A percentile compares a stretch with the other conserved stretches of the same genome.
Conservation (phyloP, 192 early-diverging fungal species). For the Pilaira anomala region DNA sequence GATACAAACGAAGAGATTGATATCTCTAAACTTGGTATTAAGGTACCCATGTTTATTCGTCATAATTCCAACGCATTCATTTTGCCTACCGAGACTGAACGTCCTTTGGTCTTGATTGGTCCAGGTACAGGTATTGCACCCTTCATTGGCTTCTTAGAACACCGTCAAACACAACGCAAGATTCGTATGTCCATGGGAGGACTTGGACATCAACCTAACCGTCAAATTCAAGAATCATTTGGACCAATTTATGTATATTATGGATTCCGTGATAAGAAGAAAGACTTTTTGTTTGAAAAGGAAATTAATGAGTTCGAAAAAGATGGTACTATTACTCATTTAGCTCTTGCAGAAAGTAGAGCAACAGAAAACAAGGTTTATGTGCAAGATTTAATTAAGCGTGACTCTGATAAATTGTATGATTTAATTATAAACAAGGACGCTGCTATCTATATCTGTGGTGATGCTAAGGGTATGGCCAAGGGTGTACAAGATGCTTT, state of each 20-base stretch:
- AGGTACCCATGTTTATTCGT: slow-evolving; percentile 51
- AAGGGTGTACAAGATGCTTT: slow-evolving; percentile 80
- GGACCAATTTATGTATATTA: slow-evolving; percentile 74
- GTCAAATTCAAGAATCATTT: slow-evolving; percentile 38
- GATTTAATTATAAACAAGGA: slow-evolving; percentile 55
- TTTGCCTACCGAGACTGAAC: slow-evolving; percentile 55
- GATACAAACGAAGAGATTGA: background rate
- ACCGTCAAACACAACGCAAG: slow-evolving; percentile 54
- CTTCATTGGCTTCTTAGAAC: slow-evolving; percentile 84
- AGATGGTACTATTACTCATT: slow-evolving; percentile 52
- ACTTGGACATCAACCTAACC: slow-evolving; percentile 16
- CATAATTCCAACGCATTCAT: slow-evolving; percentile 62
- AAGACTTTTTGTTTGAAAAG: slow-evolving; percentile 68
- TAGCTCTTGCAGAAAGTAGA: slow-evolving; percentile 69
- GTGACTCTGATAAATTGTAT: slow-evolving; percentile 52
- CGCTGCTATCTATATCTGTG: slow-evolving; percentile 76
- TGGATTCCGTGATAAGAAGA: slow-evolving; percentile 68
- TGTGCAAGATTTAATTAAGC: slow-evolving; percentile 79
- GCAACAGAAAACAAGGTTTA: slow-evolving; percentile 67
- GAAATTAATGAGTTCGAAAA: slow-evolving; percentile 54
- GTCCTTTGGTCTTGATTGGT: slow-evolving; percentile 81
- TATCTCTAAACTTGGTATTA: background rate
- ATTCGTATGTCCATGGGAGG: slow-evolving; percentile 38
- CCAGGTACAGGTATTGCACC: slow-evolving; percentile 97
- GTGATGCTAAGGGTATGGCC: slow-evolving; percentile 87